Evolutionary conservation across 108 stramenopile species (phyloP), one percentile per base, ranked within the genome.

Genomic region (Cyclotella choctawhatcheeana): DNA sequence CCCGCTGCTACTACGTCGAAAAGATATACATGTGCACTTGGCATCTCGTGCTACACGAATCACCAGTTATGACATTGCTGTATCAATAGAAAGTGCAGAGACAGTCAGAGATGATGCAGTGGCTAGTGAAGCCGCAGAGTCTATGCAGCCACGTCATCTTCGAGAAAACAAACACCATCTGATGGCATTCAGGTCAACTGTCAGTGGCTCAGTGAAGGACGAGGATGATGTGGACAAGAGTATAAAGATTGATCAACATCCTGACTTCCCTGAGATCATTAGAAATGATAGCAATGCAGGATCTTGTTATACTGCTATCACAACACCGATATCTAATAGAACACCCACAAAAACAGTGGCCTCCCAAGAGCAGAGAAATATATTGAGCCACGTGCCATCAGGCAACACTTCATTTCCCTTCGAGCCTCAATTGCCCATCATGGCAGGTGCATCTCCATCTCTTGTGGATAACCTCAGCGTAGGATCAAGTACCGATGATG

Each of bases 41-140:
- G 67, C 87, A 63, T 84, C 84, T 1, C 81, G 93, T n/a, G 84
- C 86, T 0, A 89, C 90, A 29, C 85, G 93, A 16, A 62, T 69
- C 20, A 92, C 93, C 2, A 76, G 81, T 24, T 92, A 92, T 63
- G 93, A 94, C 55, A 78, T 94, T 30, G 85, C 91, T 21, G 88
- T 94, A 24, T 79, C 87, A 1, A 83, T 94, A 27, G 47, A 17
- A n/a, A 48, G 17, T n/a, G 47, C 47, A n/a, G 18, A 10, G 16
- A n/a, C 4, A 10, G 16, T 40, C 37, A 10, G 37, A 40, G 12
- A n/a, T n/a, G n/a, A n/a, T n/a, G n/a, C n/a, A n/a, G n/a, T n/a
- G n/a, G n/a, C n/a, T 40, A 40, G 6, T 48, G 47, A n/a, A 4
- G 4, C 8, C 12, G 4, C n/a, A 4, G 18, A 10, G 31, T n/a